These are phyloP conservation scores for Bryoglossum gracile DNA, from an alignment of 495 filamentous ascomycete genomes.

Conservation along the genomic window DNA sequence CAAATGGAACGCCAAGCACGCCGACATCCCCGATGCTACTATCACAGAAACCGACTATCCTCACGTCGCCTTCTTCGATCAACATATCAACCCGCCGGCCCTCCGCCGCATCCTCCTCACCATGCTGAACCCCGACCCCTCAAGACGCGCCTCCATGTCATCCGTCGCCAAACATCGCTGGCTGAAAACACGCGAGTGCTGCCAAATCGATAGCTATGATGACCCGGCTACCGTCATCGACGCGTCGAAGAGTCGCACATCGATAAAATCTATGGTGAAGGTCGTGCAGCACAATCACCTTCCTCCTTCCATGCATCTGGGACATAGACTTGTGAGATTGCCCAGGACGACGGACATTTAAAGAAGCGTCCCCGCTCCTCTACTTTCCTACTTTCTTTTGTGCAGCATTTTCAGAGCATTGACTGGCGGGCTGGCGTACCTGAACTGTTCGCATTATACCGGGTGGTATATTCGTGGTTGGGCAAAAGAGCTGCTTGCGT, in stretches of 20 bases:
- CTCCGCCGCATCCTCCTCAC: constrained; percentile 58
- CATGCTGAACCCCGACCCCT: constrained; percentile 70
- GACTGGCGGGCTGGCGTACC: constrained; percentile 11
- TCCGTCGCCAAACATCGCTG: constrained; percentile 54
- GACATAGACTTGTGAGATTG: constrained; percentile 16
- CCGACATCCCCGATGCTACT: constrained; percentile 29
- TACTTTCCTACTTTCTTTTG: neutral
- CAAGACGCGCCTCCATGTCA: constrained; percentile 54
- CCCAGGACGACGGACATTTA: constrained; percentile 20
- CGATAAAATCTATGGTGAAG: constrained; percentile 9
- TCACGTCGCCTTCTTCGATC: constrained; percentile 38
- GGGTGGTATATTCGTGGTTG: too few species aligned
- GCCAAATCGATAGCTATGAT: constrained; percentile 53
- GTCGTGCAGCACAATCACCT: constrained; percentile 23
- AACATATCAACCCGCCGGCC: constrained; percentile 29
- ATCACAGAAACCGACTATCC: constrained; percentile 49
- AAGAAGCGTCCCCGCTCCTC: too few species aligned
- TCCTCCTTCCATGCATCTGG: constrained; percentile 9
- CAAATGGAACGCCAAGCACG: constrained; percentile 47
- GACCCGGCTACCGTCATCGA: constrained; percentile 44
- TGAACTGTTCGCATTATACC: too few species aligned
- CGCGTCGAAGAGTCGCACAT: constrained; percentile 27
- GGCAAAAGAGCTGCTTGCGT: too few species aligned
- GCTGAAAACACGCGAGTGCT: constrained; percentile 65
- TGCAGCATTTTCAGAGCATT: constrained; percentile 1